phyloP scores from a whole-genome alignment of 108 stramenopile genomes.

The Craspedostauros australis region DNA sequence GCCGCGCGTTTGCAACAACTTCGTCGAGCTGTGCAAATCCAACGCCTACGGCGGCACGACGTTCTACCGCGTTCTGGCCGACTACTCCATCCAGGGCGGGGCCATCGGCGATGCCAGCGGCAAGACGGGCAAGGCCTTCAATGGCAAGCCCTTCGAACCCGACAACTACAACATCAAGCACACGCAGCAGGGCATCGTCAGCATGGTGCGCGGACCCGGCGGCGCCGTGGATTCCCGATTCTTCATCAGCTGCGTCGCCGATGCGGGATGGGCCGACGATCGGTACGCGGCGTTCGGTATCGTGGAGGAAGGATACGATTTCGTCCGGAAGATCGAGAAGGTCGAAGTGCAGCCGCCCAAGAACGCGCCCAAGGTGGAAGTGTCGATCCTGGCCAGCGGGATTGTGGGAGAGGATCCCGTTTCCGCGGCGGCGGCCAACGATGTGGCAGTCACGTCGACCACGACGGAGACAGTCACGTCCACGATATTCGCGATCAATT shows the following conservation, averaged over 20 bases:
- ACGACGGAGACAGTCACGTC: too few species aligned
- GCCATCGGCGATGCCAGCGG: slow-evolving; percentile 47
- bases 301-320: slow-evolving; percentile 47
- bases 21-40: slow-evolving; percentile 38
- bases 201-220: slow-evolving; percentile 31
- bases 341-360: slow-evolving; percentile 56
- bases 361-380: slow-evolving; percentile 44
- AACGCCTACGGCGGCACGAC: slow-evolving; percentile 49
- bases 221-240: slow-evolving; percentile 62
- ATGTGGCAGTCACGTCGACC: too few species aligned
- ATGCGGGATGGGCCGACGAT: slow-evolving; percentile 74
- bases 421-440: too few species aligned
- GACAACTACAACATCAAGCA: slow-evolving; percentile 64
- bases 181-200: slow-evolving; percentile 45
- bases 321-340: slow-evolving; percentile 44
- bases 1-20: slow-evolving; percentile 53
- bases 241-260: slow-evolving; percentile 48
- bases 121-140: slow-evolving; percentile 29
- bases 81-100: slow-evolving; percentile 62
- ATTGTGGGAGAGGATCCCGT: background rate
- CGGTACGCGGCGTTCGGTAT: slow-evolving; percentile 72
- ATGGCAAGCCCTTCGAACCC: slow-evolving; percentile 43
- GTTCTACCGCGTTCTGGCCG: slow-evolving; percentile 59
- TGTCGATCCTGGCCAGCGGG: slow-evolving; percentile 41
- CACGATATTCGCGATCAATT: too few species aligned